These are phyloP conservation scores for Erythrobasidium yunnanense DNA, from an alignment of 768 basidiomycete species.

Conservation along the genomic window DNA sequence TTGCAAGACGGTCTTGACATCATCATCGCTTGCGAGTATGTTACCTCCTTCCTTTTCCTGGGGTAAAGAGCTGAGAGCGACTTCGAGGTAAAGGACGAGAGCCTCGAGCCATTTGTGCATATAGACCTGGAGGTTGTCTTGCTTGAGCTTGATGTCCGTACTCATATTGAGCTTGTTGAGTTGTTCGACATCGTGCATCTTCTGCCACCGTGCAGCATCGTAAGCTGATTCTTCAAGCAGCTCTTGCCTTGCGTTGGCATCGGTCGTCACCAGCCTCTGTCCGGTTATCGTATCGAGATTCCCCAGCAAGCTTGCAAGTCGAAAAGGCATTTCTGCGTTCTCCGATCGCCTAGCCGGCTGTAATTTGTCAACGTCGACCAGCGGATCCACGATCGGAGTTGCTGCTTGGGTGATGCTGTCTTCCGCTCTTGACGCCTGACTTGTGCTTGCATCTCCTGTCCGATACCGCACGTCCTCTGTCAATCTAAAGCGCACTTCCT, in stretches of 20 bases:
- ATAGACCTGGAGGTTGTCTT: conserved; percentile 53
- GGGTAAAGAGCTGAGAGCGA: conserved; percentile 52
- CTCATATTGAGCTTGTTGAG: conserved; percentile 51
- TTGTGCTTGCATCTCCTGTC: conserved; percentile 6
- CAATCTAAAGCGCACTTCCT: conserved; percentile 44
- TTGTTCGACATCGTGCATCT: conserved; percentile 54
- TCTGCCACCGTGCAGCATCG: conserved; percentile 63
- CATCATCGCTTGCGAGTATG: conserved; percentile 22
- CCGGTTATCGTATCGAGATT: conserved; percentile 54
- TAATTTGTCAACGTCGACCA: background rate
- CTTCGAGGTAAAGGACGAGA: conserved; percentile 40
- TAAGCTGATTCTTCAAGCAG: conserved; percentile 75
- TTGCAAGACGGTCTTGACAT: conserved; percentile 44
- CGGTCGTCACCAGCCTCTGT: conserved; percentile 57
- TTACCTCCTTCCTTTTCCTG: conserved; percentile 42
- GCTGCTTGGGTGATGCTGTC: conserved; percentile 47
- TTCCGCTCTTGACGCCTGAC: conserved; percentile 29
- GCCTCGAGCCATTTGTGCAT: conserved; percentile 77
- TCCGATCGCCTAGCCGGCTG: conserved; percentile 33
- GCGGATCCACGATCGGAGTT: conserved; percentile 20
- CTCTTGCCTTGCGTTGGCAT: conserved; percentile 63
- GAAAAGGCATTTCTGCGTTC: conserved; percentile 53
- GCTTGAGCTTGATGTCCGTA: conserved; percentile 40
- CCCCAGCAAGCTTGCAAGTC: conserved; percentile 58
- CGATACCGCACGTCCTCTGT: conserved; percentile 27